Percentiles rank a stretch among this genome's conserved stretches.
Conservation (phyloP, 2,329 filamentous ascomycete genomes). For the Rhynchosporium secalis region DNA sequence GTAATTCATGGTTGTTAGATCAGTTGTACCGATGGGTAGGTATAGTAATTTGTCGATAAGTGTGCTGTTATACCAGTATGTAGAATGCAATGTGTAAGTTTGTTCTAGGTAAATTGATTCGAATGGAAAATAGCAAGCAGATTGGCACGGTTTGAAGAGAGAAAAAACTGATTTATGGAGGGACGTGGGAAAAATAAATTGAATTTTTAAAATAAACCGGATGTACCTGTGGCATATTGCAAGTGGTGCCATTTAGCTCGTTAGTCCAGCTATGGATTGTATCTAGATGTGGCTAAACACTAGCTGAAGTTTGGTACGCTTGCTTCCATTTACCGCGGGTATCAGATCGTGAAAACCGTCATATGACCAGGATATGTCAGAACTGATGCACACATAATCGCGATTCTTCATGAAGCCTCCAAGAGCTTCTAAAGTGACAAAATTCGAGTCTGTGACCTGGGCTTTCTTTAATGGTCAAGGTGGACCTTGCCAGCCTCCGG, state of each 20-base stretch:
- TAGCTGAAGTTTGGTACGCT: slow-evolving; percentile 1
- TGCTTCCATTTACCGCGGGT: background rate
- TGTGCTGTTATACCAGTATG: no score
- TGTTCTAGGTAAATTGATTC: background rate
- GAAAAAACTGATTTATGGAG: no score
- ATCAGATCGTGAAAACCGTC: background rate
- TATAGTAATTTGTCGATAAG: no score
- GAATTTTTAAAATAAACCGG: background rate
- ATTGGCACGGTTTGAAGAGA: no score
- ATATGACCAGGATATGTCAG: background rate
- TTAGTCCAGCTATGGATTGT: background rate
- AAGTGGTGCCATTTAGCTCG: background rate
- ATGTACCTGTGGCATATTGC: background rate
- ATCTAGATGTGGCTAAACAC: background rate
- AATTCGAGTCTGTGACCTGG: background rate
- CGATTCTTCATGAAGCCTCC: background rate
- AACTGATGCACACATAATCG: background rate
- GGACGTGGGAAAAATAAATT: background rate
- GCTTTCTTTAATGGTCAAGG: background rate
- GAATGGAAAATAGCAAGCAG: no score
- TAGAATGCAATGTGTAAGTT: no score
- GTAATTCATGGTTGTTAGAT: background rate
- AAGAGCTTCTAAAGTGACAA: background rate
- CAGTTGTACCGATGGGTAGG: no score
- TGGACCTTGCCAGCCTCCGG: background rate